Conservation (phyloP, 2,329 filamentous ascomycete species). For the Alternaria solani region DNA sequence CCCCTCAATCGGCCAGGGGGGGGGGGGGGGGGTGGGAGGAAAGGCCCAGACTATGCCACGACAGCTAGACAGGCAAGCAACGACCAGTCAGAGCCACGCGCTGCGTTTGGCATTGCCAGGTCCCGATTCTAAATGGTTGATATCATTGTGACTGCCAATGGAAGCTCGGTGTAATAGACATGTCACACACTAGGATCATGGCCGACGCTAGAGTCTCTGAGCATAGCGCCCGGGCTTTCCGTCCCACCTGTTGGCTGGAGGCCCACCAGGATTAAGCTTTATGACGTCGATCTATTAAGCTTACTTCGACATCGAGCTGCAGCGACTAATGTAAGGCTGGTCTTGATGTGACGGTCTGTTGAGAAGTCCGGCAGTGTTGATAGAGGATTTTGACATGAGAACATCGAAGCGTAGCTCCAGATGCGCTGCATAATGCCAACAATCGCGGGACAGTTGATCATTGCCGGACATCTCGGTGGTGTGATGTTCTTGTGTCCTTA, state of each 20-base stretch:
- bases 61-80: neutral
- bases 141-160: neutral
- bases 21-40: neutral
- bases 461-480: neutral
- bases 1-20: neutral
- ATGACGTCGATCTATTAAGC: conserved; percentile 15
- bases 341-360: neutral
- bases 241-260: neutral
- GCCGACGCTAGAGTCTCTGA: neutral
- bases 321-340: neutral
- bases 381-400: neutral
- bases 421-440: neutral
- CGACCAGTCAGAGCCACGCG: neutral
- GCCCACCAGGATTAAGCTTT: conserved; percentile 16
- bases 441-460: neutral
- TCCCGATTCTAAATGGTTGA: neutral
- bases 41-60: neutral
- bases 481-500: conserved; percentile 1
- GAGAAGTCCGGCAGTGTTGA: neutral
- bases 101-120: neutral
- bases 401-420: neutral
- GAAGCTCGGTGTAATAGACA: conserved; percentile 3
- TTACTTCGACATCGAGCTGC: conserved; percentile 18
- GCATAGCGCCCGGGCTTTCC: conserved; percentile 11
- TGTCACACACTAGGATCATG: neutral